Conservation (phyloP, 139 green algal genomes). For the Haematococcus sp. region DNA sequence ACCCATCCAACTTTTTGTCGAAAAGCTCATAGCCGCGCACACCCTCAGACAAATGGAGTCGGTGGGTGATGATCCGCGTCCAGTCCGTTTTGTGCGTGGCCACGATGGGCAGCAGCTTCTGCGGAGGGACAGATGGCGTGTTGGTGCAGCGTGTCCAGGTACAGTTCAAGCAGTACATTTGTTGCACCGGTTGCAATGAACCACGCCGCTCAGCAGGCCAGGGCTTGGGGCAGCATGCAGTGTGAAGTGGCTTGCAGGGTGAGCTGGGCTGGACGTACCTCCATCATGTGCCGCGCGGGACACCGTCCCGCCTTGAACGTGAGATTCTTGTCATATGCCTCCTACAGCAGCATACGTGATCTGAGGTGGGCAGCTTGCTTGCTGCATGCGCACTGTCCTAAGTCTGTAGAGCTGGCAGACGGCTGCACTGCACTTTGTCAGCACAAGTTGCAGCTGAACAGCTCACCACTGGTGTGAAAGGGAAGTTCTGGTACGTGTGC, state of each 20-base stretch:
- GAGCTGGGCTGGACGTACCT: constrained; percentile 5
- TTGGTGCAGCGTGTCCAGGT: not conserved
- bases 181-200: too few species aligned
- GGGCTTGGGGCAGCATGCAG: not conserved
- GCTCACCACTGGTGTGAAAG: constrained; percentile 35
- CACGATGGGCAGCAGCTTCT: not conserved
- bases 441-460: too few species aligned
- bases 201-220: too few species aligned
- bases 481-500: constrained; percentile 41
- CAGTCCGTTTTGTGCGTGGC: not conserved
- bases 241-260: too few species aligned
- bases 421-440: too few species aligned
- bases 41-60: constrained; percentile 27
- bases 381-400: too few species aligned
- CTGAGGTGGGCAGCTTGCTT: too few species aligned
- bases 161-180: not conserved
- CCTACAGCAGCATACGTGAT: not conserved
- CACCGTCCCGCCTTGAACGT: constrained; percentile 27
- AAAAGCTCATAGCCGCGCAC: constrained; percentile 42
- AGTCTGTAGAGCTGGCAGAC: too few species aligned
- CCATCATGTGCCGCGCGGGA: constrained; percentile 34
- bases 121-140: not conserved
- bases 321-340: constrained; percentile 40
- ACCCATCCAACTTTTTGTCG: constrained; percentile 7
- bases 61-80: constrained; percentile 47